These are phyloP conservation scores for Cucumis hystrix DNA, from an alignment of 306 rosid genomes.

Conservation along the genomic window DNA sequence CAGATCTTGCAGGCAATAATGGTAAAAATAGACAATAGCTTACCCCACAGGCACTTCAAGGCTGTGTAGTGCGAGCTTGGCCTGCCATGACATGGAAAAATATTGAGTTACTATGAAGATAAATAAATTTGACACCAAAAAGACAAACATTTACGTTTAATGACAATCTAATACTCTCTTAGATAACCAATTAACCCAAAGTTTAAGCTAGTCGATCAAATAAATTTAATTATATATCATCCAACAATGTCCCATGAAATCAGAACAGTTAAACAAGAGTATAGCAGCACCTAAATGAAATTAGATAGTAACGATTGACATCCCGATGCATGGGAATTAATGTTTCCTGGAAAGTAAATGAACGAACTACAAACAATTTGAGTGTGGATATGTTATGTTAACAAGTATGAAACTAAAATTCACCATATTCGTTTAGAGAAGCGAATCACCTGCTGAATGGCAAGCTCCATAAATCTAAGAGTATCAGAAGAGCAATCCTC, in stretches of 20 bases:
- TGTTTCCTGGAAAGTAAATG: neutral
- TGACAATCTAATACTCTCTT: neutral
- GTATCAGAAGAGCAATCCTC: conserved; percentile 16
- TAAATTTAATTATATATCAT: no score
- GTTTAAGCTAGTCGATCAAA: no score
- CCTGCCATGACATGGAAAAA: conserved; percentile 25
- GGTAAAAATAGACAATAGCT: conserved; percentile 3
- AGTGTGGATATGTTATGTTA: neutral
- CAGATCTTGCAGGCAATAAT: neutral
- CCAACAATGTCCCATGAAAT: neutral
- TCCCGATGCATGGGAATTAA: no score
- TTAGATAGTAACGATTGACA: neutral
- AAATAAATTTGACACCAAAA: neutral
- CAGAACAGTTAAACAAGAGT: neutral
- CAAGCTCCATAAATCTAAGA: conserved; percentile 53
- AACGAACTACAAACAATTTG: neutral
- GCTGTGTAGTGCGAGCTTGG: conserved; percentile 46
- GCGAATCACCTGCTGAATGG: conserved; percentile 46
- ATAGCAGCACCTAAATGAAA: neutral
- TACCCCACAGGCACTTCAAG: conserved; percentile 97
- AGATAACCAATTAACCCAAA: no score
- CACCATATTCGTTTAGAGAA: neutral
- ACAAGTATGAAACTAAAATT: neutral
- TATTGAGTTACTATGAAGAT: neutral
- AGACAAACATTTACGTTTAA: neutral